These are phyloP conservation scores for Mycena sp. DNA, from an alignment of 1,284 basidiomycete genomes.

Conservation along the genomic window DNA sequence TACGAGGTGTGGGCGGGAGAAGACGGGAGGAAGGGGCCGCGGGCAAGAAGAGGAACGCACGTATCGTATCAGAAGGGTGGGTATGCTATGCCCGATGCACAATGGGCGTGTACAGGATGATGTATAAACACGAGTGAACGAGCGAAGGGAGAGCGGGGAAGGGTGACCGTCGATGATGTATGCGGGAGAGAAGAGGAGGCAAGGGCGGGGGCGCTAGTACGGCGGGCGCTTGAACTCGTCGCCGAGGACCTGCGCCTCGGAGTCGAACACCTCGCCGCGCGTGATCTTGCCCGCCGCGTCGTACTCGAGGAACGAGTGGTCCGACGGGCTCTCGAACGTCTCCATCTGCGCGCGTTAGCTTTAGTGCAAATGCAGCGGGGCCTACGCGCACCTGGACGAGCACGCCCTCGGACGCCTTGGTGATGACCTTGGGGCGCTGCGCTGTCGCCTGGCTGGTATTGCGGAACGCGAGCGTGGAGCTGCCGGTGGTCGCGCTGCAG, in stretches of 20 bases:
- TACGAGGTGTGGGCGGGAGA: too few species aligned
- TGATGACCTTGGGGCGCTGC: slow-evolving; percentile 38
- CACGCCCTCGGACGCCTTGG: slow-evolving; percentile 32
- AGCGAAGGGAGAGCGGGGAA: neutral
- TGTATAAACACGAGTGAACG: neutral
- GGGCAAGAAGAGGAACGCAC: too few species aligned
- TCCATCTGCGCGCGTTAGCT: slow-evolving; percentile 52
- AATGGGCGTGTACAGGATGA: neutral
- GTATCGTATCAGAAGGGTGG: too few species aligned
- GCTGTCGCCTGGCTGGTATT: slow-evolving; percentile 19
- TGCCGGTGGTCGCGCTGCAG: slow-evolving; percentile 20
- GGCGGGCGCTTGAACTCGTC: slow-evolving; percentile 72
- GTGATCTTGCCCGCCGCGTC: slow-evolving; percentile 29
- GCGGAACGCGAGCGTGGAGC: slow-evolving; percentile 29
- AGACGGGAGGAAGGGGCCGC: neutral
- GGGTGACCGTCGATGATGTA: neutral
- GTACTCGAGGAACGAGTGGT: slow-evolving; percentile 33
- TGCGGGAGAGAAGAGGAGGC: slow-evolving; percentile 1
- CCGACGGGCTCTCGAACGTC: slow-evolving; percentile 47
- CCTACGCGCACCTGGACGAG: slow-evolving; percentile 38
- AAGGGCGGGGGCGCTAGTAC: slow-evolving; percentile 58
- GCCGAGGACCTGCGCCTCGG: slow-evolving; percentile 64
- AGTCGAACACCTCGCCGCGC: slow-evolving; percentile 50
- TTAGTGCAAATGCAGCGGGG: slow-evolving; percentile 17
- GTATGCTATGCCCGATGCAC: too few species aligned